Base-by-base conservation (phyloP, 2,329 filamentous ascomycete genomes). In the Calonectria pauciramosa region DNA sequence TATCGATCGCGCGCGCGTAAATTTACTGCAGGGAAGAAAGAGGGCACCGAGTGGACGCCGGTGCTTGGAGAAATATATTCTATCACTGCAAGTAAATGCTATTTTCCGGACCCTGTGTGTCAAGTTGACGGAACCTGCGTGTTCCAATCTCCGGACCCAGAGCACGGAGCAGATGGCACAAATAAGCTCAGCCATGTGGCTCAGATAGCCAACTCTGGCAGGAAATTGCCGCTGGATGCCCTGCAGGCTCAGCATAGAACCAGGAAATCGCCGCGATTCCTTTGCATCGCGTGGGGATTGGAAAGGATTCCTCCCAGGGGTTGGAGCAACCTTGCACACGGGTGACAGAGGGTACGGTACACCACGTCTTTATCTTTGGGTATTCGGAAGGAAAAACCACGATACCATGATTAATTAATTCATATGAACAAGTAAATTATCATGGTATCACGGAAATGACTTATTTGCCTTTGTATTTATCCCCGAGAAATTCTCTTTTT, bases 121-220 rank as follows among this genome's bases (percentile, higher is more conserved):
- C 49, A 67, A 49, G 69, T 68, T 60, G 64, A 69, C 34, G 73
- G 72, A 60, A 67, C 70, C 51, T 63, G 68, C 70, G 44, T 52
- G 20, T 14, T 34, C 68, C 71, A 71, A 75, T 75, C 66, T 75
- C 74, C 74, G 71, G 52, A 56, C 44, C 67, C 56, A 66, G 66
- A 66, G 71, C 74, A 75, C 68, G 65, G 71, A 32, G 47, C 68
- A 69, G 44, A 6, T 44, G 63, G 64, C 63, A 69, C 36, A 68
- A 73, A 75, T 74, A 75, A 71, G 74, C 74, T 73, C 71, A 68
- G 47, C 68, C 68, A 73, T 71, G 38, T 65, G 63, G 63, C 59
- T 16, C 66, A 56, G 13, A 34, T 13, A 20, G 51, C 36, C 38
- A 59, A 68, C 63, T 68, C 69, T 70, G 70, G 16, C 65, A 70